Base-by-base conservation (phyloP, 2,329 filamentous ascomycete genomes). In the Thyridium curvatum region DNA sequence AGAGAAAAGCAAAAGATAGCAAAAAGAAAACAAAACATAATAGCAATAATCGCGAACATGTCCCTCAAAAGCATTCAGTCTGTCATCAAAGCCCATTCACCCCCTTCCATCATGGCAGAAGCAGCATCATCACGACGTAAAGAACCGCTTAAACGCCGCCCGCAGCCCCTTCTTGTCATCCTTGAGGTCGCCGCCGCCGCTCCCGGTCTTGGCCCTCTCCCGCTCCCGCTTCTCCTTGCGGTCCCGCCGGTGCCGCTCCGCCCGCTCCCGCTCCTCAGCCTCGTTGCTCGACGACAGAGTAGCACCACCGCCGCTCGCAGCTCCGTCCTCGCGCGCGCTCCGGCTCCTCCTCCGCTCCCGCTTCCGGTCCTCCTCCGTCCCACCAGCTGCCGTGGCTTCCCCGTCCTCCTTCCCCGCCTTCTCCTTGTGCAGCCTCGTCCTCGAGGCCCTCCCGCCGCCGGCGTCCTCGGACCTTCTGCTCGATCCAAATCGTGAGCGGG, bases 231-330 rank as follows among this genome's bases (percentile, higher is more conserved):
- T 44, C 39, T 46, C 46, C 32, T 38, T 44, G 13, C 48, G 45
- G 12, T 46, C 46, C 17, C 35, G 38, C 32, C 49, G 49, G 41
- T 50, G 49, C 30, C 38, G 42, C 34, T 44, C 47, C 21, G 21
- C 21, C 21, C 21, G 6, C 21, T 26, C 21, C 6, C 21, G 21
- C 18, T 48, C 44, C 10, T 17, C 16, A 2, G 12, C 31, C 9
- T 17, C 15, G 31, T 21, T 13, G 32, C 40, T 32, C 37, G 37
- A 18, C 37, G 37, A 18, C 41, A 18, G 37, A 38, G 12, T 17
- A 34, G 8, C 37, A 29, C 18, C n/a, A 31, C 13, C 31, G 26
- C n/a, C 16, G 13, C 32, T 32, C 7, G 32, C 28, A 16, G 35
- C 14, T 18, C 30, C 32, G 31, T 12, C 15, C 15, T 39, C 39